Evolutionary conservation across 306 rosid genomes (phyloP), one percentile per base, ranked within the genome.

Genomic region (Sphenostylis stenocarpa): DNA sequence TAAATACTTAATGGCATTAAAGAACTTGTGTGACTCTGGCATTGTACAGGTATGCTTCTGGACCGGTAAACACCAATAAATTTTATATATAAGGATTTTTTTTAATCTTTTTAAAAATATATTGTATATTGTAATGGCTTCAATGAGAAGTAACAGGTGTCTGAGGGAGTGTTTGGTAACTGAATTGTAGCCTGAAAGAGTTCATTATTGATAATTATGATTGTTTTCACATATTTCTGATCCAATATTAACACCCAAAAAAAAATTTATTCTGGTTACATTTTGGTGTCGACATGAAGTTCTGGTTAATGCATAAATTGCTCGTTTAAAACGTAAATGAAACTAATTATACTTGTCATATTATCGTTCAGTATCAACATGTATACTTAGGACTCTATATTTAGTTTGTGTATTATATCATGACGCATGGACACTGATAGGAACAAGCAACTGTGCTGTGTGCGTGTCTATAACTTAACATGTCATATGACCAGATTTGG

Each of bases 1-100:
- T 12, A 95, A 95, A 80, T 95, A 95, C 84, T 91, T 90, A 23
- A 89, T 95, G 98, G 98, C 97, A 44, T 82, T 95, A 49, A 92
- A 89, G 87, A 95, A 95, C 77, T 76, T 95, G 79, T 95, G 98
- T 80, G 96, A 92, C 53, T 15, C 91, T 17, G 93, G 94, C 77
- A 86, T 95, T 70, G 92, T 95, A 68, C 97, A 92, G 98, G 98
- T 95, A 93, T 28, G 52, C 70, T 45, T 58, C 70, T 17, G 68
- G 81, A 53, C 34, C 34, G 67, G 31, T 23, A 60, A 28, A 56
- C 52, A 49, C n/a, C 38, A 31, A 52, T 8, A 55, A 73, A 65
- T 55, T 78, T 52, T 51, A 6, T 33, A 47, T 62, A 33, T 63
- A 33, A 16, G 21, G 2, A 13, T 4, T 36, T 76, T 39, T 16